These are phyloP conservation scores for Nidularia pulvinata DNA, from an alignment of 768 basidiomycete species.

Conservation along the genomic window DNA sequence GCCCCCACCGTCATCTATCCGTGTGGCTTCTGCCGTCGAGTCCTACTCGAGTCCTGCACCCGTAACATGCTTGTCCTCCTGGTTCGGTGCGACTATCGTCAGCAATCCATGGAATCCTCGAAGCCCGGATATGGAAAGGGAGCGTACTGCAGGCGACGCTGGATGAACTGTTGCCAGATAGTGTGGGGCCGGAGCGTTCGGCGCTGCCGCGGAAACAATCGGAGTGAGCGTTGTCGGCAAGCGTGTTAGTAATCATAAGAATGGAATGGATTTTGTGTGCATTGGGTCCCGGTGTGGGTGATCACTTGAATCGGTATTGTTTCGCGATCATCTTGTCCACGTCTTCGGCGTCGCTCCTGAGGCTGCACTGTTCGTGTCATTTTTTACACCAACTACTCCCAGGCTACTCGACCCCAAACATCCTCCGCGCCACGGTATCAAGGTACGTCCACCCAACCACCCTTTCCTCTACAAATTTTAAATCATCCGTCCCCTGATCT, in stretches of 20 bases:
- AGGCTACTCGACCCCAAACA: too few species aligned
- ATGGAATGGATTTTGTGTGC: not conserved
- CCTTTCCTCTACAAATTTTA: too few species aligned
- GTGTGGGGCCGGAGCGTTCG: slow-evolving; percentile 88
- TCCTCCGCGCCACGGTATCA: too few species aligned
- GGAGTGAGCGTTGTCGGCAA: not conserved
- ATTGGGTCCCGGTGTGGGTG: too few species aligned
- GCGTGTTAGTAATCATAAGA: not conserved
- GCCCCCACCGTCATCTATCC: slow-evolving; percentile 71
- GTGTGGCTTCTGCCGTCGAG: slow-evolving; percentile 93
- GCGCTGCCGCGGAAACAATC: slow-evolving; percentile 38
- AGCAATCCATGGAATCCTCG: slow-evolving; percentile 26
- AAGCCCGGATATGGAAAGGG: slow-evolving; percentile 45
- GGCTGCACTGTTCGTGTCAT: too few species aligned
- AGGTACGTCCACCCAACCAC: too few species aligned
- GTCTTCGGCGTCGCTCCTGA: too few species aligned
- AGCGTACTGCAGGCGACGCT: slow-evolving; percentile 66
- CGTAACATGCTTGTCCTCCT: slow-evolving; percentile 73
- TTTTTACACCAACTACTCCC: too few species aligned
- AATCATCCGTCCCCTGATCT: too few species aligned
- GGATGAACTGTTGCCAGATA: slow-evolving; percentile 75
- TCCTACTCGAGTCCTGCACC: slow-evolving; percentile 84
- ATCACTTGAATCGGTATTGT: too few species aligned
- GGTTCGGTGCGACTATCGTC: slow-evolving; percentile 63
- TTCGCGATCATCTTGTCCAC: too few species aligned